Percentiles rank a stretch among this genome's conserved stretches.
phyloP scores from a whole-genome alignment of 805 yeast species.

The Ogataea populi-albae region DNA sequence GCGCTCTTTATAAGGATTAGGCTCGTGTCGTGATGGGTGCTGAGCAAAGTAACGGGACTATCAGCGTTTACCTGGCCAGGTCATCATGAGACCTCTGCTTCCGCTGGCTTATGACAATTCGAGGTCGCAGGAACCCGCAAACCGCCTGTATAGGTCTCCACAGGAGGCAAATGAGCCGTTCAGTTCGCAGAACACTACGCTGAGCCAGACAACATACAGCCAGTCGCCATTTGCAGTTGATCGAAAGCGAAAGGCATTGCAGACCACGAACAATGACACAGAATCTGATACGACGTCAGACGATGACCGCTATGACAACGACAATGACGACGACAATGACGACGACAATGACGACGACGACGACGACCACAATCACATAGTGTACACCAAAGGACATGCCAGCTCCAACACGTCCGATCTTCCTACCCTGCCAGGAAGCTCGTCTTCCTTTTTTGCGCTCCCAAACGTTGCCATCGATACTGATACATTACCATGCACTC shows the following conservation, averaged over 20 bases:
- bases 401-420: slow-evolving; percentile 18
- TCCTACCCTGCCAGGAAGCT: slow-evolving; percentile 11
- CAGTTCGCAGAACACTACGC: neutral
- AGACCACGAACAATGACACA: neutral
- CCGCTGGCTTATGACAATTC: slow-evolving; percentile 50
- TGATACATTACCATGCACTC: slow-evolving; percentile 3
- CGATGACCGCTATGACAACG: no score
- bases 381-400: slow-evolving; percentile 5
- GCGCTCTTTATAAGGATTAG: neutral
- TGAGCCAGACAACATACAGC: slow-evolving; percentile 7
- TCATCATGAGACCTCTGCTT: slow-evolving; percentile 30
- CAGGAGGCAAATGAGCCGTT: neutral
- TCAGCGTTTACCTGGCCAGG: no score
- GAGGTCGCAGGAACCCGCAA: slow-evolving; percentile 29
- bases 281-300: slow-evolving; percentile 1
- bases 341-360: slow-evolving; percentile 2
- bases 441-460: slow-evolving; percentile 11
- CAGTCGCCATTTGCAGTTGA: no score
- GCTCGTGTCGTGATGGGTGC: neutral
- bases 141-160: slow-evolving; percentile 1
- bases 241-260: neutral
- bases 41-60: neutral
- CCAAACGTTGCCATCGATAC: slow-evolving; percentile 6
- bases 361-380: slow-evolving; percentile 16
- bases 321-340: slow-evolving; percentile 7